phyloP scores from a whole-genome alignment of 805 yeast species.

The Torulaspora indica region DNA sequence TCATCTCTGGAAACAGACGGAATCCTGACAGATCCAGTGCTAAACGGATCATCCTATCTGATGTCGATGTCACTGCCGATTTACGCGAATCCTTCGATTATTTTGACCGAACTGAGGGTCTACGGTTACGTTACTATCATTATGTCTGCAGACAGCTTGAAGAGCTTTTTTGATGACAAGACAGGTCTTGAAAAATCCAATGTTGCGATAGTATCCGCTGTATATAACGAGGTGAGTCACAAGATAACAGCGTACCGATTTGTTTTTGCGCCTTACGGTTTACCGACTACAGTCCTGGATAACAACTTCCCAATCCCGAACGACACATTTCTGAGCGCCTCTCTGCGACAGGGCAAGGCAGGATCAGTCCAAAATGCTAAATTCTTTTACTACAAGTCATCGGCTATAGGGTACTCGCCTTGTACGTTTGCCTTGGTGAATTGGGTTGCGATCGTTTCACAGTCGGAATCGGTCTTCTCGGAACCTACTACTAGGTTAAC shows the following conservation, averaged over 20 bases:
- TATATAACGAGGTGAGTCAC: slow-evolving; percentile 20
- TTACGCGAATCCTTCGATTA: slow-evolving; percentile 65
- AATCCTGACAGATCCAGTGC: slow-evolving; percentile 62
- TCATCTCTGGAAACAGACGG: slow-evolving; percentile 43
- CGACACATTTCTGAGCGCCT: slow-evolving; percentile 36
- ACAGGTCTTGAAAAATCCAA: slow-evolving; percentile 39
- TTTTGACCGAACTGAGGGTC: slow-evolving; percentile 51
- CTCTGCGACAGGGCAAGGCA: slow-evolving; percentile 35
- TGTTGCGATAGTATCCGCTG: slow-evolving; percentile 34
- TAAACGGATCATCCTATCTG: slow-evolving; percentile 45
- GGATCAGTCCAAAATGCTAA: slow-evolving; percentile 42
- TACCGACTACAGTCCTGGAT: slow-evolving; percentile 18
- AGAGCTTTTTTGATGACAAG: slow-evolving; percentile 40
- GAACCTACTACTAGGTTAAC: slow-evolving; percentile 59
- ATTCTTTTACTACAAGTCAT: slow-evolving; percentile 36
- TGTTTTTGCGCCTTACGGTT: slow-evolving; percentile 40
- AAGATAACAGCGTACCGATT: slow-evolving; percentile 38
- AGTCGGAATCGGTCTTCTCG: slow-evolving; percentile 52
- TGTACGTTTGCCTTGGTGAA: slow-evolving; percentile 41
- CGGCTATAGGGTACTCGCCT: slow-evolving; percentile 56
- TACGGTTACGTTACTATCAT: slow-evolving; percentile 68
- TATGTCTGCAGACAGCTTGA: slow-evolving; percentile 44
- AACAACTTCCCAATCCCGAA: slow-evolving; percentile 29
- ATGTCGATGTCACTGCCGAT: slow-evolving; percentile 78
- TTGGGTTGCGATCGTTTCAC: slow-evolving; percentile 78